Evolutionary conservation across 2,329 filamentous ascomycete genomes (phyloP).

Genomic region (Podosphaera aphanis): DNA sequence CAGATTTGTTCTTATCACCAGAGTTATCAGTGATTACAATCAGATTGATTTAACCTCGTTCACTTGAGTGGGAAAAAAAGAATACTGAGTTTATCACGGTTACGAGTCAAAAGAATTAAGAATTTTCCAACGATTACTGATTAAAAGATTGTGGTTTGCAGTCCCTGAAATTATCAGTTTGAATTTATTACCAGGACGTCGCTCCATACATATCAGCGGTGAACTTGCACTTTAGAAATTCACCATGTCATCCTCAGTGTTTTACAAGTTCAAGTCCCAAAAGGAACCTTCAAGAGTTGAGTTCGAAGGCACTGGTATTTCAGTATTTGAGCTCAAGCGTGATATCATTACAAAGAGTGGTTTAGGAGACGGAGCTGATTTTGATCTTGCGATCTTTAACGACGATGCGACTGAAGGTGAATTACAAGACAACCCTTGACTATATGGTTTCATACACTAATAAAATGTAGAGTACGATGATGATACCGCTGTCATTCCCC

Average conservation of each 20-base stretch:
- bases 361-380: constrained; percentile 85
- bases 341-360: constrained; percentile 92
- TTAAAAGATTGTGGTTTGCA: constrained; percentile 8
- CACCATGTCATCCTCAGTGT: constrained; percentile 48
- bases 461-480: constrained; percentile 64
- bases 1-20: constrained; percentile 13
- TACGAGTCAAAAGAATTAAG: constrained; percentile 12
- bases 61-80: constrained; percentile 16
- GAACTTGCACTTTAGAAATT: constrained; percentile 2
- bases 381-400: constrained; percentile 83
- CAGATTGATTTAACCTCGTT: constrained; percentile 18
- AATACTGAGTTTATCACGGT: constrained; percentile 16
- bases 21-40: constrained; percentile 17
- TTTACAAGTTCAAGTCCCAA: constrained; percentile 99
- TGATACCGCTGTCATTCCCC: constrained; percentile 89
- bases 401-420: constrained; percentile 79
- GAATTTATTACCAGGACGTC: constrained; percentile 3
- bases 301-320: constrained; percentile 93
- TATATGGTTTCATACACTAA: constrained; percentile 3
- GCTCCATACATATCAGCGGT: not conserved
- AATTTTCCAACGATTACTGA: constrained; percentile 11
- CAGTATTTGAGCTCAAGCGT: constrained; percentile 94
- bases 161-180: constrained; percentile 8
- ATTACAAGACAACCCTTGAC: not conserved
- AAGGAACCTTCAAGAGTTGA: constrained; percentile 85